These are phyloP conservation scores for Naganishia cerealis DNA, from an alignment of 1,284 basidiomycete genomes.

Conservation along the genomic window DNA sequence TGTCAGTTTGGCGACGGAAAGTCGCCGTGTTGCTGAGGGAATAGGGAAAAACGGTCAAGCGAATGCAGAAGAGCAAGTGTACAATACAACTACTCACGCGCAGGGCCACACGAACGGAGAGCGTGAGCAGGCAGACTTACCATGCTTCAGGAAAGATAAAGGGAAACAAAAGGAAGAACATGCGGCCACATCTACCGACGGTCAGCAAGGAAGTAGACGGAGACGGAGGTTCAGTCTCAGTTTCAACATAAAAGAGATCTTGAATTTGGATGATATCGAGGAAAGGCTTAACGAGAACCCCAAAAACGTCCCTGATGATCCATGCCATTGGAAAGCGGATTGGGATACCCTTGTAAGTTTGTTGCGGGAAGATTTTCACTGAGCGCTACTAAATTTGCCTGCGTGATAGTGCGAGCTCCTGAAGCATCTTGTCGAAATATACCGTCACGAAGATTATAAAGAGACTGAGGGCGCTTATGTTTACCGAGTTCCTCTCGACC, in stretches of 20 bases:
- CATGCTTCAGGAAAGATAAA: neutral
- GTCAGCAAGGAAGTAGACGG: neutral
- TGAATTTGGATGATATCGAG: conserved; percentile 25
- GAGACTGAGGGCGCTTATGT: conserved; percentile 1
- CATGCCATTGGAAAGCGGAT: neutral
- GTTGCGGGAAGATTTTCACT: neutral
- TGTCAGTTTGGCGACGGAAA: conserved; percentile 14
- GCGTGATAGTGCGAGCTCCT: conserved; percentile 11
- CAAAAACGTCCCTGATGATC: neutral
- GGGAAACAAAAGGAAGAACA: conserved; percentile 11
- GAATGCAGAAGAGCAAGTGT: neutral
- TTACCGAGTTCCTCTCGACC: conserved; percentile 18
- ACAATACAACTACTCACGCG: neutral
- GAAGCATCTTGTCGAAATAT: conserved; percentile 20
- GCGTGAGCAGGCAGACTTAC: neutral
- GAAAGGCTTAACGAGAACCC: conserved; percentile 23
- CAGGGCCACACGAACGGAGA: neutral
- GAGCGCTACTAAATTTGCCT: neutral
- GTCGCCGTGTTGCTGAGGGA: neutral
- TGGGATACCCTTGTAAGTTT: conserved; percentile 26
- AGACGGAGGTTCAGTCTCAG: conserved; percentile 19
- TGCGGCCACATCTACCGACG: neutral
- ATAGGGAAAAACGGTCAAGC: neutral
- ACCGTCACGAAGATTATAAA: conserved; percentile 8
- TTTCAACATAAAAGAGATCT: conserved; percentile 25